phyloP scores from a whole-genome alignment of 176 grass and related monocot genomes.

The Sorghum bicolor region DNA sequence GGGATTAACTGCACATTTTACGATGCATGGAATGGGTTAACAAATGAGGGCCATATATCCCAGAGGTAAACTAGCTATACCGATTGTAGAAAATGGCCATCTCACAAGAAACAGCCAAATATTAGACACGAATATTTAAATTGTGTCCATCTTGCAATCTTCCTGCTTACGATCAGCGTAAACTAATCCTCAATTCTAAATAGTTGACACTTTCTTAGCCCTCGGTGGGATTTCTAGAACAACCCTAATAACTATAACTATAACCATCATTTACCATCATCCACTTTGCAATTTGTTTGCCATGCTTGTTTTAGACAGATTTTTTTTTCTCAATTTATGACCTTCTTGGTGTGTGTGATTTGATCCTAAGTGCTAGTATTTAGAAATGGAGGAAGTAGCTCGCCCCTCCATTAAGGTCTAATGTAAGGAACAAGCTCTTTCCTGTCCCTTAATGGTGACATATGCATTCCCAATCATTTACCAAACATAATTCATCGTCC shows the following conservation, averaged over 20 bases:
- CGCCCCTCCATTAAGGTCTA: background rate
- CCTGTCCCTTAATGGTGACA: background rate
- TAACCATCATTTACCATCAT: background rate
- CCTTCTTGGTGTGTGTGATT: background rate
- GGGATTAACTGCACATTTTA: conserved; percentile 23
- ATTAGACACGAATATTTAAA: background rate
- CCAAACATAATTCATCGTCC: background rate
- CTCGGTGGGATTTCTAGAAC: background rate
- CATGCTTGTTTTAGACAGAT: background rate
- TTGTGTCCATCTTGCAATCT: background rate
- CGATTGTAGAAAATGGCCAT: background rate
- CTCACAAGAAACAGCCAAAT: conserved; percentile 3
- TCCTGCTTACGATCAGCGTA: background rate
- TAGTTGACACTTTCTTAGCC: background rate
- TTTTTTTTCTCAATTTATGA: background rate
- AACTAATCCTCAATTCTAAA: background rate
- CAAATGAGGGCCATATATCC: background rate
- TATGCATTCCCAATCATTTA: background rate
- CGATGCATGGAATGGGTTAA: background rate
- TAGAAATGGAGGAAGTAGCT: background rate
- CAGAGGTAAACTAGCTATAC: conserved; percentile 2
- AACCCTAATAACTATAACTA: background rate
- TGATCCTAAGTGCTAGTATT: background rate
- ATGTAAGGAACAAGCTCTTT: background rate
- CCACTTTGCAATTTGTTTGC: background rate